These are phyloP conservation scores for Epichloe aotearoae DNA, from an alignment of 2,329 filamentous ascomycete species.

Conservation along the genomic window DNA sequence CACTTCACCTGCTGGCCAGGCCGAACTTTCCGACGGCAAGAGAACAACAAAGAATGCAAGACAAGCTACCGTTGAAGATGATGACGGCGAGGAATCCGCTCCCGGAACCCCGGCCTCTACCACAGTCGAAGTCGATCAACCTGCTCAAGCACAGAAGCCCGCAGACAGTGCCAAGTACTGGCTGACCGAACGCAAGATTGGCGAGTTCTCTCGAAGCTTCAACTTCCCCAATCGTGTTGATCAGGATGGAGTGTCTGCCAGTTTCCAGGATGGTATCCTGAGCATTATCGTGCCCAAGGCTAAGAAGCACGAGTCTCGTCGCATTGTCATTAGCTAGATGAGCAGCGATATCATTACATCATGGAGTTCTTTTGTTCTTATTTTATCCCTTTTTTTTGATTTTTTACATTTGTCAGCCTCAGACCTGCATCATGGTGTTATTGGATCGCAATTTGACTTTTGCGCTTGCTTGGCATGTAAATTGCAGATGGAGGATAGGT, in stretches of 20 bases:
- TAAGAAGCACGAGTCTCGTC: conserved; percentile 41
- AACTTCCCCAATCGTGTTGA: conserved; percentile 53
- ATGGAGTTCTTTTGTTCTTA: background rate
- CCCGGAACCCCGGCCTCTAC: conserved; percentile 4
- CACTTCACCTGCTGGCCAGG: conserved; percentile 31
- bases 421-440: background rate
- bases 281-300: conserved; percentile 53
- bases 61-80: conserved; percentile 56
- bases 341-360: background rate
- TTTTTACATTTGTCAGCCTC: background rate
- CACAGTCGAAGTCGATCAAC: conserved; percentile 11
- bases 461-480: background rate
- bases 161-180: conserved; percentile 49
- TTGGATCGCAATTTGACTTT: background rate
- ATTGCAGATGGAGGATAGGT: background rate
- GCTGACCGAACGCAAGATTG: conserved; percentile 52
- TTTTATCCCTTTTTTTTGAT: background rate
- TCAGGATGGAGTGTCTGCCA: conserved; percentile 46
- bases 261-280: conserved; percentile 52
- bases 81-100: conserved; percentile 19
- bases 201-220: conserved; percentile 56
- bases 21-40: conserved; percentile 34
- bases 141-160: conserved; percentile 17
- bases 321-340: conserved; percentile 39
- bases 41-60: conserved; percentile 28